These are phyloP conservation scores for Xylariaceae sp. DNA, from an alignment of 2,329 filamentous ascomycete species.

Conservation along the genomic window DNA sequence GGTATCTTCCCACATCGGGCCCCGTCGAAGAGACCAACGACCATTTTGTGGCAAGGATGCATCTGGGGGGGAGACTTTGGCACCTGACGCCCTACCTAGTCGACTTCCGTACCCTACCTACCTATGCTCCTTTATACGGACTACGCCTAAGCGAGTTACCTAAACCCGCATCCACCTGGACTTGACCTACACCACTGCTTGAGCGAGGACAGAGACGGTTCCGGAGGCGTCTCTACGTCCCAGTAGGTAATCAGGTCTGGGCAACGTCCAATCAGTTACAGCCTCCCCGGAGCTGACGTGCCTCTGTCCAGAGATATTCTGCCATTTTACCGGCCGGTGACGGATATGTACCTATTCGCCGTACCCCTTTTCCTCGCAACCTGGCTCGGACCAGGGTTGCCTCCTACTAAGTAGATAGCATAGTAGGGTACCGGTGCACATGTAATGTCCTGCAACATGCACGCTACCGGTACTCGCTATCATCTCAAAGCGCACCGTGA, in stretches of 20 bases:
- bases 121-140: no score
- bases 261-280: constrained; percentile 5
- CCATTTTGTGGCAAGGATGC: constrained; percentile 17
- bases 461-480: constrained; percentile 1
- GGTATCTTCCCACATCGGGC: constrained; percentile 4
- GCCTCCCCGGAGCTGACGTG: background rate
- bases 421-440: no score
- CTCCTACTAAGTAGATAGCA: background rate
- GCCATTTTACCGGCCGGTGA: constrained; percentile 9
- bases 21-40: constrained; percentile 7
- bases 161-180: constrained; percentile 10
- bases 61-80: constrained; percentile 11
- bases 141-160: constrained; percentile 12
- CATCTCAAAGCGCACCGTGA: constrained; percentile 6
- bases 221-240: constrained; percentile 2
- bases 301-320: constrained; percentile 1
- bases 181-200: constrained; percentile 10
- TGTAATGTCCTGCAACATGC: constrained; percentile 1
- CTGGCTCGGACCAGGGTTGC: constrained; percentile 3
- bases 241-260: background rate
- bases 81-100: constrained; percentile 14
- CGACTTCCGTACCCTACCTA: constrained; percentile 8
- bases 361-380: constrained; percentile 17
- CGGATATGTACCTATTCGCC: constrained; percentile 5
- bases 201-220: constrained; percentile 10